phyloP scores from a whole-genome alignment of 192 early-diverging fungal genomes.

The Umbelopsis sp. region DNA sequence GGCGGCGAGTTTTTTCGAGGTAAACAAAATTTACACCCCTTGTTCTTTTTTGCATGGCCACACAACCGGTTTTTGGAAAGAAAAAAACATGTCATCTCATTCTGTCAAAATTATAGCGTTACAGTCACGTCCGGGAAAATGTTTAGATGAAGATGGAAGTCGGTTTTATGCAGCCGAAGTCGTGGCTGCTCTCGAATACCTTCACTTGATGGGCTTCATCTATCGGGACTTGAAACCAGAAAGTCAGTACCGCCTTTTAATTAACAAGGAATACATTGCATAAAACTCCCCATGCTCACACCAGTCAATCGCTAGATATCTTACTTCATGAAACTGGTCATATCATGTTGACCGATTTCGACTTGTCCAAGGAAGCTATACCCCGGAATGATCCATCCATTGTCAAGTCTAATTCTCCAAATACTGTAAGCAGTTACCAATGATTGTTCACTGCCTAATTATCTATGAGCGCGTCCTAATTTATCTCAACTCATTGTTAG shows the following conservation, averaged over 20 bases:
- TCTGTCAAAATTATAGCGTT: conserved; percentile 52
- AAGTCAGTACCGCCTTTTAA: conserved; percentile 56
- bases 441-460: neutral
- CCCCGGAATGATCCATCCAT: conserved; percentile 73
- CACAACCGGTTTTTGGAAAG: neutral
- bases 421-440: conserved; percentile 44
- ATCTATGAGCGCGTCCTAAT: neutral
- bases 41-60: neutral
- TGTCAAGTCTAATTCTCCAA: conserved; percentile 62
- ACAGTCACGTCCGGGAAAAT: conserved; percentile 88
- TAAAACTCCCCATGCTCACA: neutral
- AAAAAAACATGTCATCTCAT: neutral
- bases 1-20: conserved; percentile 87
- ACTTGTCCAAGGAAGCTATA: conserved; percentile 93
- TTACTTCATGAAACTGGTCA: conserved; percentile 93
- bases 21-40: neutral
- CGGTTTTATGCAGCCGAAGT: conserved; percentile 98
- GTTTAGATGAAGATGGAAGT: conserved; percentile 84
- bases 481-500: conserved; percentile 20
- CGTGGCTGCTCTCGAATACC: conserved; percentile 91
- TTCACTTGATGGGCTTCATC: conserved; percentile 95
- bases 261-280: neutral
- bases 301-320: conserved; percentile 56
- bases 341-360: conserved; percentile 98
- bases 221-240: conserved; percentile 98